A percentile compares a stretch with the other conserved stretches of the same genome.
These are phyloP conservation scores for Fusarium cyanostomum DNA, from an alignment of 2,329 filamentous ascomycete species.

Conservation along the genomic window DNA sequence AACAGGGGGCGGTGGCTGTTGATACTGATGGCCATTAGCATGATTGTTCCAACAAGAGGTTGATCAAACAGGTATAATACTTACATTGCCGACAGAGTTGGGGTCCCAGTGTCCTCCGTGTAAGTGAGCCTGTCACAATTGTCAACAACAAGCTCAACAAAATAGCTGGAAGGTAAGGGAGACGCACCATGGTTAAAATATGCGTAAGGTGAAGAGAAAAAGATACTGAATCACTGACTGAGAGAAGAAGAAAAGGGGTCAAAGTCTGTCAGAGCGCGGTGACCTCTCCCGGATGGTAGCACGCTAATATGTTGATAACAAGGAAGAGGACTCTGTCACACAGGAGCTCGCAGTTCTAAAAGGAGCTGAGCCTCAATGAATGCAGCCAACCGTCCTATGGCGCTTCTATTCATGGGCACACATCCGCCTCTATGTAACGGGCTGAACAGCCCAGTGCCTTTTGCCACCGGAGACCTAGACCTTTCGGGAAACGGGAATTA, in stretches of 20 bases:
- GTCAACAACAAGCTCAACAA: not conserved
- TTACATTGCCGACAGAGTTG: conserved; percentile 31
- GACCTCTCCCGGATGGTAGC: conserved; percentile 1
- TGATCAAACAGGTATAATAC: not conserved
- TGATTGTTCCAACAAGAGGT: not conserved
- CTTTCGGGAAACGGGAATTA: not conserved
- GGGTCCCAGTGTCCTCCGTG: conserved; percentile 41
- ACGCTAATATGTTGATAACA: conserved; percentile 30
- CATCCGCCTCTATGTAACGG: not conserved
- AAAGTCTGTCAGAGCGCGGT: not conserved
- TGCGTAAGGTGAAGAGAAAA: not conserved
- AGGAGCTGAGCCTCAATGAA: conserved; percentile 20
- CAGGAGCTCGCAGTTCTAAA: conserved; percentile 5
- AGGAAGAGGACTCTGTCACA: not conserved
- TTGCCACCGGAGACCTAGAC: conserved; percentile 28
- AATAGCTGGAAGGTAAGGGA: not conserved
- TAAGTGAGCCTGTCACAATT: conserved; percentile 27
- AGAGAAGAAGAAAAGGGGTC: not conserved
- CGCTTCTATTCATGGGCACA: not conserved
- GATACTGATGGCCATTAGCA: conserved; percentile 25
- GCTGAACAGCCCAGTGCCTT: conserved; percentile 9
- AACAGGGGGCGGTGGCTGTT: conserved; percentile 18
- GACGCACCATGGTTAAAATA: conserved; percentile 39
- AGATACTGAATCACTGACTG: not conserved
- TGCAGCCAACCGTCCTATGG: conserved; percentile 6